These are phyloP conservation scores for Tephrocybe rancida DNA, from an alignment of 768 basidiomycete species.

Conservation along the genomic window DNA sequence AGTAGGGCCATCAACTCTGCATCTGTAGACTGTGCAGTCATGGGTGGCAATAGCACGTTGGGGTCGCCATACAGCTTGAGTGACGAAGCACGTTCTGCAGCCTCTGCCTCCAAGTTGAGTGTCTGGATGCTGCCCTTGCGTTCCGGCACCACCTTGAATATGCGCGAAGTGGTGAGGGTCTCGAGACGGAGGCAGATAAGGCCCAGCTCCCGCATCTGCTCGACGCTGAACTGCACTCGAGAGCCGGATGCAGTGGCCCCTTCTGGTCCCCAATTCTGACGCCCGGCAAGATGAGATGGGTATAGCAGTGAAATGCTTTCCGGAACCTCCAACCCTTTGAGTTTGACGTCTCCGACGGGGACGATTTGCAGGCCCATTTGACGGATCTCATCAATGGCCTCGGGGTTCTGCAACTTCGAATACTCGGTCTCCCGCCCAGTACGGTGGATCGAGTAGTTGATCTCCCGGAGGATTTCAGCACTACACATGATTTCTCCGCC, in stretches of 20 bases:
- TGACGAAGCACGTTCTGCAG: constrained; percentile 27
- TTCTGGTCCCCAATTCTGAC: constrained; percentile 50
- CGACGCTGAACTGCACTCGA: constrained; percentile 68
- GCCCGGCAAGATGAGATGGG: constrained; percentile 70
- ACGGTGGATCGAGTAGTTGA: constrained; percentile 62
- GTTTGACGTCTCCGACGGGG: constrained; percentile 85
- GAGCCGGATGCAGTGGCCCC: constrained; percentile 42
- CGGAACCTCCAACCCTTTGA: constrained; percentile 93
- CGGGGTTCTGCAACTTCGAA: constrained; percentile 54
- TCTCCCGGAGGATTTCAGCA: constrained; percentile 83
- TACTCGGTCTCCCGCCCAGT: constrained; percentile 60
- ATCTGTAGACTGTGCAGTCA: constrained; percentile 72
- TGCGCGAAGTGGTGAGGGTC: constrained; percentile 62
- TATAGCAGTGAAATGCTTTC: constrained; percentile 88
- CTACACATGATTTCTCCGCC: constrained; percentile 96
- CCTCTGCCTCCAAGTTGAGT: constrained; percentile 29
- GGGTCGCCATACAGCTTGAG: constrained; percentile 60
- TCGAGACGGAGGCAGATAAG: constrained; percentile 79
- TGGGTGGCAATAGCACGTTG: constrained; percentile 63
- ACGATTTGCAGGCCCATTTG: constrained; percentile 70
- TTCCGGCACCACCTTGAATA: constrained; percentile 51
- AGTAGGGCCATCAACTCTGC: constrained; percentile 73
- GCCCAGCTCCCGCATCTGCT: constrained; percentile 75
- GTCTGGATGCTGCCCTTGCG: constrained; percentile 48
- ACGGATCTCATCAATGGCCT: constrained; percentile 75